Percentiles rank a stretch among this genome's conserved stretches.
Evolutionary conservation across 768 basidiomycete species (phyloP).

Genomic region (Rhodocollybia butyracea): DNA sequence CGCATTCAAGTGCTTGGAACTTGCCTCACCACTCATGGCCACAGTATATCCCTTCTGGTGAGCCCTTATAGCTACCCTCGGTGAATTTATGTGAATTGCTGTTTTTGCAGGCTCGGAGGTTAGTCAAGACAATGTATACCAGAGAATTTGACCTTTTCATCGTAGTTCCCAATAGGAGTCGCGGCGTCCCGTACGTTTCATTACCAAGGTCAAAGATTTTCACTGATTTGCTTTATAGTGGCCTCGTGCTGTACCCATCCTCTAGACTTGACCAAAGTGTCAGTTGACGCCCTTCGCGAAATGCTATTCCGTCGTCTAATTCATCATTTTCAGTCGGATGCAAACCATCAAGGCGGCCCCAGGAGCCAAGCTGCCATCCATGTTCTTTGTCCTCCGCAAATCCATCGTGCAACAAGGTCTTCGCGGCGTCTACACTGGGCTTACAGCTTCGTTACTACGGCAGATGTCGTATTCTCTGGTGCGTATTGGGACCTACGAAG

Average conservation of each 20-base stretch:
- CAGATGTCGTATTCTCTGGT: constrained; percentile 93
- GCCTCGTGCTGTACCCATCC: constrained; percentile 82
- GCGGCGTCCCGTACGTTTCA: constrained; percentile 56
- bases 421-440: constrained; percentile 74
- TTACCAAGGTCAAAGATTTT: no score
- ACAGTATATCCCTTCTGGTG: constrained; percentile 50
- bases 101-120: constrained; percentile 62
- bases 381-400: constrained; percentile 56
- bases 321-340: constrained; percentile 56
- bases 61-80: constrained; percentile 14
- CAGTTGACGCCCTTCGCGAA: constrained; percentile 19
- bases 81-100: constrained; percentile 1
- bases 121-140: constrained; percentile 11
- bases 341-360: constrained; percentile 57
- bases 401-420: constrained; percentile 69
- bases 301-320: neutral
- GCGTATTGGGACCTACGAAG: constrained; percentile 79
- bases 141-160: neutral
- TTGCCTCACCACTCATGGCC: constrained; percentile 25
- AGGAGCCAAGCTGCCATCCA: constrained; percentile 57
- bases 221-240: constrained; percentile 40
- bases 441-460: constrained; percentile 78
- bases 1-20: neutral
- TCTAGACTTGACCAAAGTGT: constrained; percentile 85
- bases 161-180: constrained; percentile 39